A percentile compares a stretch with the other conserved stretches of the same genome.
phyloP scores from a whole-genome alignment of 441 rosid genomes.

The Aquilaria agallochum region DNA sequence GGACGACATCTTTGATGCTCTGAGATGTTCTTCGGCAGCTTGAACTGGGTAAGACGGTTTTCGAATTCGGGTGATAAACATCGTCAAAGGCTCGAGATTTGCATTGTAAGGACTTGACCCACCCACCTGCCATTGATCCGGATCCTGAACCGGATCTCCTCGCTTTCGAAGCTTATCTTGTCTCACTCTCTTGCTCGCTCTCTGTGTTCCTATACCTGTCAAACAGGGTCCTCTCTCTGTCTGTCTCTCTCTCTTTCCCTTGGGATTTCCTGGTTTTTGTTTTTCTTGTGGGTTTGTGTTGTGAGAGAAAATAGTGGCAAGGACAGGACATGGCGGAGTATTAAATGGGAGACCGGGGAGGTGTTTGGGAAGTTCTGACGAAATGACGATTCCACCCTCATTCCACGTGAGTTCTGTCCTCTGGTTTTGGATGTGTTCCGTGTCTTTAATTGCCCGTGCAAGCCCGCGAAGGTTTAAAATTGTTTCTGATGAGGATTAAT shows the following conservation, averaged over 20 bases:
- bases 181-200: slow-evolving; percentile 10
- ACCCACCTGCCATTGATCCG: slow-evolving; percentile 61
- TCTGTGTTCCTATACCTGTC: background rate
- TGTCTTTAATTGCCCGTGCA: too few relatives aligned
- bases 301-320: slow-evolving; percentile 13
- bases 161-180: background rate
- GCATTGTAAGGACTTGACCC: slow-evolving; percentile 90
- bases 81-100: slow-evolving; percentile 87
- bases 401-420: slow-evolving; percentile 19
- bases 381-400: slow-evolving; percentile 36
- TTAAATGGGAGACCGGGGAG: slow-evolving; percentile 29
- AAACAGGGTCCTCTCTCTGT: background rate
- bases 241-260: slow-evolving; percentile 5
- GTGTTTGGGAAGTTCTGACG: slow-evolving; percentile 4
- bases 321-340: slow-evolving; percentile 51
- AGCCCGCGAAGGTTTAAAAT: too few relatives aligned
- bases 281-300: background rate
- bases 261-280: slow-evolving; percentile 6
- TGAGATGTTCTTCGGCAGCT: slow-evolving; percentile 64
- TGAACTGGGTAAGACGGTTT: slow-evolving; percentile 41
- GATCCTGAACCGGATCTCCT: slow-evolving; percentile 9
- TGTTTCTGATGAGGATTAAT: too few relatives aligned
- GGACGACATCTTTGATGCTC: slow-evolving; percentile 68
- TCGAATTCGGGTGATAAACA: slow-evolving; percentile 51
- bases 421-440: background rate